Evolutionary conservation across 2,329 filamentous ascomycete genomes (phyloP), one percentile per base, ranked within the genome.

Genomic region (Diaporthe caulivora): DNA sequence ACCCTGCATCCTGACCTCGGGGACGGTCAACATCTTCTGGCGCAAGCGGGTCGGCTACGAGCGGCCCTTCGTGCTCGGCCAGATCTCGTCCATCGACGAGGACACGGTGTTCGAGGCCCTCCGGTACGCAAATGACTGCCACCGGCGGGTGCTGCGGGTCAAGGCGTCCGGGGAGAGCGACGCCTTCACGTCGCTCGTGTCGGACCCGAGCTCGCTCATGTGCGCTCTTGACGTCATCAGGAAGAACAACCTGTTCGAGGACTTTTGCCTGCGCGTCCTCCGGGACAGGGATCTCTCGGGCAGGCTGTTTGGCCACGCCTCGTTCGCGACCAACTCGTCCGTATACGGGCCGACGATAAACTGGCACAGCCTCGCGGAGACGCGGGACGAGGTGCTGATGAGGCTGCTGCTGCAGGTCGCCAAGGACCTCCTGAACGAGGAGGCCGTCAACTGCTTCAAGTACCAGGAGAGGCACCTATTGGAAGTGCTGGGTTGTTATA

Each of bases 21-120:
- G 86, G 2, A 78, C 84, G 10, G 86, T 85, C 77, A 89, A 89
- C 67, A 79, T 83, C n/a, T 84, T 86, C 78, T 89, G 86, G 85
- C 80, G 87, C 1, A 78, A 78, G 5, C 79, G 82, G 29, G 81
- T 89, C 1, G 87, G 86, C 0, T 89, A 89, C 71, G 82, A 85
- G 67, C 81, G 84, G 0, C 80, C 80, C 3, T 71, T 81, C 1
- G 67, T 83, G 15, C 76, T 73, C 1, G 40, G 76, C 57, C 76
- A 57, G 73, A 64, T 64, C 34, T 70, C 73, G 6, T 65, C 70
- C 18, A 71, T 76, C 57, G 71, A 72, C 57, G 71, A 75, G 58
- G 77, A 77, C 0, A 73, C 78, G 0, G 71, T 82, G 0, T 26
- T 82, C 15, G 77, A 78, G 37, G 78, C 83, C 3, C 74, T 84